These are phyloP conservation scores for Rhizopus delemar DNA, from an alignment of 371 early-diverging fungal species.

Conservation along the genomic window DNA sequence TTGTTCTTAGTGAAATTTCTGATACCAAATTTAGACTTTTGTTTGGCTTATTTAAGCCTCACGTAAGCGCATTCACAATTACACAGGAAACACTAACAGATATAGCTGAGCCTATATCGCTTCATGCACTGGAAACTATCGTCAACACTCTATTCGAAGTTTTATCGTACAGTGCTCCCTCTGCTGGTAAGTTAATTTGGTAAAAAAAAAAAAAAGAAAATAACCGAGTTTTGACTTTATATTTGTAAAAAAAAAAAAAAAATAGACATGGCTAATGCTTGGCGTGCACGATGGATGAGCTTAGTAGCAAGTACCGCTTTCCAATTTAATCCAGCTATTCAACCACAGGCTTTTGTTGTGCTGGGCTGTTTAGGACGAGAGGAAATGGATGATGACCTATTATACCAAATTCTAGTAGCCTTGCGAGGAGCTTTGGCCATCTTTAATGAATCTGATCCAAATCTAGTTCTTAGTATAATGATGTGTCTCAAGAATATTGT, in stretches of 20 bases:
- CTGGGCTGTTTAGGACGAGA: constrained; percentile 86
- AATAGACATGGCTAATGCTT: constrained; percentile 72
- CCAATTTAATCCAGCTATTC: constrained; percentile 90
- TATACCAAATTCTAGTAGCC: constrained; percentile 88
- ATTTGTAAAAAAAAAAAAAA: not conserved
- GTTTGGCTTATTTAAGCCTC: constrained; percentile 77
- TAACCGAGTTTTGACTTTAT: not conserved
- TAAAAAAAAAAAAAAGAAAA: not conserved
- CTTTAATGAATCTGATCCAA: constrained; percentile 79
- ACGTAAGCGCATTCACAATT: constrained; percentile 72
- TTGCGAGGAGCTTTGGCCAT: constrained; percentile 81
- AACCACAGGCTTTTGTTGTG: constrained; percentile 91
- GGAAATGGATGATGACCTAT: constrained; percentile 83
- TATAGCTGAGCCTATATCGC: constrained; percentile 67
- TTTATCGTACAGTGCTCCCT: constrained; percentile 73
- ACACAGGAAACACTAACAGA: constrained; percentile 66
- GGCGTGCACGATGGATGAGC: constrained; percentile 92
- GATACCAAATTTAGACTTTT: constrained; percentile 77
- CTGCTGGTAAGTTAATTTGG: constrained; percentile 53
- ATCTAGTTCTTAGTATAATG: constrained; percentile 80
- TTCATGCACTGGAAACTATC: constrained; percentile 78
- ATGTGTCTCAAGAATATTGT: constrained; percentile 88
- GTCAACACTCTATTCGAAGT: constrained; percentile 81
- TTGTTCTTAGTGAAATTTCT: constrained; percentile 69
- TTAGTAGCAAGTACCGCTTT: constrained; percentile 89